These are phyloP conservation scores for Omphalotus olearius DNA, from an alignment of 1,284 basidiomycete genomes.

Conservation along the genomic window DNA sequence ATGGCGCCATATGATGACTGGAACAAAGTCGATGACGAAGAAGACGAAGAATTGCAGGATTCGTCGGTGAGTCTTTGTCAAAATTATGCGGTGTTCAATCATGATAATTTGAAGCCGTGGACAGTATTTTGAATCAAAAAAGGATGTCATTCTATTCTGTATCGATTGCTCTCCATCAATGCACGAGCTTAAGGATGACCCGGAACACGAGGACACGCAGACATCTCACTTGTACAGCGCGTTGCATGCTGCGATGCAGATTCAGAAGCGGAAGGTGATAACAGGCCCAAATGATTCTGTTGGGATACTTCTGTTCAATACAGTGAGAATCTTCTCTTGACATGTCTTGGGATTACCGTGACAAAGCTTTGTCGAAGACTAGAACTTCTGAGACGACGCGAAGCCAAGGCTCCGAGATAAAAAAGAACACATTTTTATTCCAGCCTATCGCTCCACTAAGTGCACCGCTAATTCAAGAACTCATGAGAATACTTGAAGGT, in stretches of 20 bases:
- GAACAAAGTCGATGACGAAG: constrained; percentile 71
- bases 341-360: background rate
- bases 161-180: constrained; percentile 92
- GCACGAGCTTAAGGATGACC: constrained; percentile 68
- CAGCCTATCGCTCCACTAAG: constrained; percentile 76
- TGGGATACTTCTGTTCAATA: constrained; percentile 90
- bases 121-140: constrained; percentile 69
- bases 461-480: constrained; percentile 75
- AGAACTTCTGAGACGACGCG: constrained; percentile 42
- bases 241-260: constrained; percentile 77
- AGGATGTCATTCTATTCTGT: constrained; percentile 87
- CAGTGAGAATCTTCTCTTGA: constrained; percentile 47
- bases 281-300: constrained; percentile 84
- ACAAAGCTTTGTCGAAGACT: constrained; percentile 31
- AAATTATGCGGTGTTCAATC: background rate
- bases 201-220: constrained; percentile 48
- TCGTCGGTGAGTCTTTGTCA: constrained; percentile 42
- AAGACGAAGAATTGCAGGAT: constrained; percentile 76
- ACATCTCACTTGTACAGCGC: constrained; percentile 67
- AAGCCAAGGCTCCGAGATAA: constrained; percentile 64
- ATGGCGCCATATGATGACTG: constrained; percentile 70
- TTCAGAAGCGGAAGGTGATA: constrained; percentile 88
- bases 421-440: constrained; percentile 71
- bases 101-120: constrained; percentile 8
- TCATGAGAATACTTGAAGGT: constrained; percentile 73